Percentiles rank a stretch among this genome's conserved stretches.
Evolutionary conservation across 2,329 filamentous ascomycete genomes (phyloP).

Genomic region (Trichoderma sp.): DNA sequence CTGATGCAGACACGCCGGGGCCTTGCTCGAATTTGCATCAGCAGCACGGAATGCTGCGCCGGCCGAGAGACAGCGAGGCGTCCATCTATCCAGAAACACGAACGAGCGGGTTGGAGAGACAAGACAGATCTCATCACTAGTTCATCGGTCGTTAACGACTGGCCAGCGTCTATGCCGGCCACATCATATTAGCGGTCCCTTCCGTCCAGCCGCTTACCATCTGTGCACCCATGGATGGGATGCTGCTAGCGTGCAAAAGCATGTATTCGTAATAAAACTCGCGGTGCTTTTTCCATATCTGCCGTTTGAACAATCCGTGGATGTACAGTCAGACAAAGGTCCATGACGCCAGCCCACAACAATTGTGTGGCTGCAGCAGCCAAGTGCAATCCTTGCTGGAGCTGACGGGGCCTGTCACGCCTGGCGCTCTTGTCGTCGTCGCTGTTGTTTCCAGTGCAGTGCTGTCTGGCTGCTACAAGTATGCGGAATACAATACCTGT

Average conservation of each 20-base stretch:
- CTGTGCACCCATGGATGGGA: background rate
- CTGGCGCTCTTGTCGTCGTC: background rate
- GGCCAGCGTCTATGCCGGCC: conserved; percentile 19
- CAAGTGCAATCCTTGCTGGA: background rate
- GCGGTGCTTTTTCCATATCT: background rate
- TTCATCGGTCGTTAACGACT: conserved; percentile 23
- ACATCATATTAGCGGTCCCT: conserved; percentile 23
- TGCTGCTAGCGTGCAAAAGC: background rate
- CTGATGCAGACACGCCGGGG: conserved; percentile 3
- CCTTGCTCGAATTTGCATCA: background rate
- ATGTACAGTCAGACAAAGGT: background rate
- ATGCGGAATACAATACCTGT: background rate
- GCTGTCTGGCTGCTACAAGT: background rate
- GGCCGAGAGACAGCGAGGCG: conserved; percentile 5
- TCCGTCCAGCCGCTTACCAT: conserved; percentile 25
- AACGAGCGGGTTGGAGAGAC: conserved; percentile 12
- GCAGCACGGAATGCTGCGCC: conserved; percentile 1
- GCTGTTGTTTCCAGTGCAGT: background rate
- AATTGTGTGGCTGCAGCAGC: conserved; percentile 4
- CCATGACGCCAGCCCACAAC: conserved; percentile 5
- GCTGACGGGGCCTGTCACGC: background rate
- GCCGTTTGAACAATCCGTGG: background rate
- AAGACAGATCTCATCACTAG: conserved; percentile 23
- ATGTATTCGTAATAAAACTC: background rate
- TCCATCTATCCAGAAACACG: conserved; percentile 24